These are phyloP conservation scores for Saussurea involucrata DNA, from an alignment of 129 eudicot species.

Conservation along the genomic window DNA sequence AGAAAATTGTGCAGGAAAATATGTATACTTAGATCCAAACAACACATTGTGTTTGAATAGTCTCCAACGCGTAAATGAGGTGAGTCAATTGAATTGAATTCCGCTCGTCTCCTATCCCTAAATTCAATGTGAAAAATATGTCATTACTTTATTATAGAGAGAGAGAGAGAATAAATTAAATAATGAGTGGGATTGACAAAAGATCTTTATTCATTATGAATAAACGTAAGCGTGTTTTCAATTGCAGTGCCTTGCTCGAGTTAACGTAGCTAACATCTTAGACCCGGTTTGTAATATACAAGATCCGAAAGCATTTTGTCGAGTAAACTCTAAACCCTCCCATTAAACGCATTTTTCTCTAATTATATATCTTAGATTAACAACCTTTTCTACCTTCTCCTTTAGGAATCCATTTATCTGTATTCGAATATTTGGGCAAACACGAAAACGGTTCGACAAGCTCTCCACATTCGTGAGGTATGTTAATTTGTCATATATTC, in stretches of 20 bases:
- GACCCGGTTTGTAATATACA: conserved; percentile 18
- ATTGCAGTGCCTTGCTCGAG: conserved; percentile 19
- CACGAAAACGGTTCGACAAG: conserved; percentile 31
- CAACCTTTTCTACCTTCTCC: background rate
- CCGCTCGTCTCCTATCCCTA: background rate
- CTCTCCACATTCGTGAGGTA: conserved; percentile 52
- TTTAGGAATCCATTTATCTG: conserved; percentile 27
- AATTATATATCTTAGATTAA: background rate
- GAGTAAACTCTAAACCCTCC: conserved; percentile 10
- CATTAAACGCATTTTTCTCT: background rate
- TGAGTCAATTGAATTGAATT: background rate
- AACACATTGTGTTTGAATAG: conserved; percentile 26
- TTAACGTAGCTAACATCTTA: conserved; percentile 17
- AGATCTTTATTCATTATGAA: background rate
- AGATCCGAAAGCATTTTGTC: conserved; percentile 23
- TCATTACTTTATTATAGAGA: background rate
- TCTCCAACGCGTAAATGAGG: conserved; percentile 30
- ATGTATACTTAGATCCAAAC: conserved; percentile 27
- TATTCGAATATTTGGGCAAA: conserved; percentile 38
- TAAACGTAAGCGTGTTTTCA: background rate
- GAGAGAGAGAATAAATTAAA: background rate
- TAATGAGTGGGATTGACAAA: background rate
- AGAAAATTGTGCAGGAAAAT: conserved; percentile 28
- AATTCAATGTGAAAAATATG: background rate
- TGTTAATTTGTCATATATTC: background rate